Base-by-base conservation (phyloP, 2,329 filamentous ascomycete species). In the Moelleriella libera region DNA sequence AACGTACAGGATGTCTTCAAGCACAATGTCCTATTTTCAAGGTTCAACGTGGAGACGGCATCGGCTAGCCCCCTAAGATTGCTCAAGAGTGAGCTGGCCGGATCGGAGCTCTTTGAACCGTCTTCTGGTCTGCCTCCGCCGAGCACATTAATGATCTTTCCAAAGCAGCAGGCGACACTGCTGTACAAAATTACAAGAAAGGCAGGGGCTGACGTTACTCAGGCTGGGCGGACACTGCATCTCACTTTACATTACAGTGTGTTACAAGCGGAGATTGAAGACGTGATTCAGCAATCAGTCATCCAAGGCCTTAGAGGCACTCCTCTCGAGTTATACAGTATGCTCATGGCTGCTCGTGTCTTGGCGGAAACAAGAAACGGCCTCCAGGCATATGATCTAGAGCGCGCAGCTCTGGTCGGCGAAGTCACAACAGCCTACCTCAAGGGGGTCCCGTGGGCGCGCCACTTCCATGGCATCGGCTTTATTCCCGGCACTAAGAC, bases 1-100 rank as follows among this genome's bases (percentile, higher is more conserved):
- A 97, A 97, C 54, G 92, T 98, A 5, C 89, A 97, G 57, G 92
- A 98, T 56, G 79, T 94, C 30, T 97, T 97, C 70, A 94, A 95
- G 60, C 80, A 87, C 52, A 69, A 80, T 6, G 74, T 79, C 0
- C 72, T 97, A 0, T 92, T 92, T 58, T 96, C 89, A 0, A 83
- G 83, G 8, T 98, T 98, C 61, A 94, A 86, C 11, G 83, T 98
- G 46, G 88, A 87, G 10, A 88, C 89, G 0, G 83, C 87, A 1
- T 86, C 75, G 48, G 63, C 76, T 29, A 81, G 83, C 31, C 92
- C 92, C 0, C 63, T 97, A 8, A 76, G 84, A 4, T 68, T 98
- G 6, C 72, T 85, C 43, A 76, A 76, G 47, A 86, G 85, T 53
- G 73, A 79, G 46, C 74, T 98, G 1, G 64, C 83, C 10, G 77